Percentiles rank a stretch among this genome's conserved stretches.
phyloP scores from a whole-genome alignment of 129 eudicot species.

The Apium graveolens region DNA sequence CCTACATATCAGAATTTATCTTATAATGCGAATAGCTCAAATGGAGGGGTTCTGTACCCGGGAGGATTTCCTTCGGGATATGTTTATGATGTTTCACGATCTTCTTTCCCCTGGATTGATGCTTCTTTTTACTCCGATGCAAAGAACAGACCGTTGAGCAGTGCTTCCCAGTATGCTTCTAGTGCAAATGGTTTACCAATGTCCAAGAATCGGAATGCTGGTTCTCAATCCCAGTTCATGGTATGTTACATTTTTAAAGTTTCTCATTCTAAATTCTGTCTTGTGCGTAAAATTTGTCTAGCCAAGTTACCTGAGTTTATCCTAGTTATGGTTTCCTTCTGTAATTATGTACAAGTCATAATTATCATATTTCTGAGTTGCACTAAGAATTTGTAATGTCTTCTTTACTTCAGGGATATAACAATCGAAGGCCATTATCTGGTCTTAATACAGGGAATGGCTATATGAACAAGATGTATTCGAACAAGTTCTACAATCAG shows the following conservation, averaged over 20 bases:
- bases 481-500: constrained; percentile 32
- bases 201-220: constrained; percentile 49
- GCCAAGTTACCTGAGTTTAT: neutral
- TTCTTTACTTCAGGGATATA: constrained; percentile 25
- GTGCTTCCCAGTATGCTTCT: constrained; percentile 21
- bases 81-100: constrained; percentile 48
- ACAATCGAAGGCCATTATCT: constrained; percentile 44
- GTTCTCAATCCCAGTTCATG: constrained; percentile 44
- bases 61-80: constrained; percentile 37
- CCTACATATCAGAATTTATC: constrained; percentile 43
- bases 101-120: constrained; percentile 60
- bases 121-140: constrained; percentile 34
- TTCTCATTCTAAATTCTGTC: neutral
- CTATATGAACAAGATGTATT: constrained; percentile 46
- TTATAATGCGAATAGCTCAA: constrained; percentile 24
- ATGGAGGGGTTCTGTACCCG: constrained; percentile 41
- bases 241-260: constrained; percentile 19
- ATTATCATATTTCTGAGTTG: neutral
- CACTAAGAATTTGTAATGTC: neutral
- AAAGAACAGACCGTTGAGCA: constrained; percentile 28
- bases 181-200: constrained; percentile 23
- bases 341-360: neutral
- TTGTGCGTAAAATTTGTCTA: neutral
- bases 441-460: constrained; percentile 39
- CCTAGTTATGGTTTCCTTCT: neutral